These are phyloP conservation scores for Boletus subparvulus DNA, from an alignment of 768 basidiomycete species.

Conservation along the genomic window DNA sequence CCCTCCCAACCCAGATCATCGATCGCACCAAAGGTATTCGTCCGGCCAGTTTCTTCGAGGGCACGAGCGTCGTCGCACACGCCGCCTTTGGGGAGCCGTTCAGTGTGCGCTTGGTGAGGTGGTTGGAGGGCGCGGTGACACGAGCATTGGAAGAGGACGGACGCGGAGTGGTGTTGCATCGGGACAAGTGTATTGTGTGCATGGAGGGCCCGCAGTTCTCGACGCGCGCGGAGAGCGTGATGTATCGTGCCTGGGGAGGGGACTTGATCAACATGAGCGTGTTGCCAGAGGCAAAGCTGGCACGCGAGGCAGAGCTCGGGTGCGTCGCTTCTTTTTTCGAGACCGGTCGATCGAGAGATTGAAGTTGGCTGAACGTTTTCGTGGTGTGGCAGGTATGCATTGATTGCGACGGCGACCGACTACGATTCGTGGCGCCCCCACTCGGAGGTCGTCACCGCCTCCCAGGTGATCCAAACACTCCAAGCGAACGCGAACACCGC, in stretches of 20 bases:
- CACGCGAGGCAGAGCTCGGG: constrained; percentile 93
- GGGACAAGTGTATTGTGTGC: constrained; percentile 75
- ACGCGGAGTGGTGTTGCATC: constrained; percentile 66
- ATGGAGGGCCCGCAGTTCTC: constrained; percentile 99
- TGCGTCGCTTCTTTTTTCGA: constrained; percentile 26
- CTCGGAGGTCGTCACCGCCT: constrained; percentile 80
- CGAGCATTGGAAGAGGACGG: constrained; percentile 62
- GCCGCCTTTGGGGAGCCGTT: constrained; percentile 84
- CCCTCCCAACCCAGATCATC: constrained; percentile 89
- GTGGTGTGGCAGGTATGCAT: constrained; percentile 65
- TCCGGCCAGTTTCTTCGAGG: constrained; percentile 86
- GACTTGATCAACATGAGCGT: constrained; percentile 98
- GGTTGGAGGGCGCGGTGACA: constrained; percentile 65
- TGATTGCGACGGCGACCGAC: constrained; percentile 89
- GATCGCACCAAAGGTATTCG: constrained; percentile 94
- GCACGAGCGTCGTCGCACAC: constrained; percentile 79
- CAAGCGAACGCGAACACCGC: constrained; percentile 84
- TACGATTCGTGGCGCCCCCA: constrained; percentile 93
- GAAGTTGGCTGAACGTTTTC: not conserved
- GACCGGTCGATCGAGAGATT: not conserved
- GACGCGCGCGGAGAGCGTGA: constrained; percentile 92
- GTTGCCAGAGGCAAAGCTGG: constrained; percentile 95
- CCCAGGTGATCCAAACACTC: constrained; percentile 88
- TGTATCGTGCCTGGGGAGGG: constrained; percentile 92
- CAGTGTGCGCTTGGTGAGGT: constrained; percentile 56